These are phyloP conservation scores for Monosporascus sp. DNA, from an alignment of 2,329 filamentous ascomycete species.

Conservation along the genomic window DNA sequence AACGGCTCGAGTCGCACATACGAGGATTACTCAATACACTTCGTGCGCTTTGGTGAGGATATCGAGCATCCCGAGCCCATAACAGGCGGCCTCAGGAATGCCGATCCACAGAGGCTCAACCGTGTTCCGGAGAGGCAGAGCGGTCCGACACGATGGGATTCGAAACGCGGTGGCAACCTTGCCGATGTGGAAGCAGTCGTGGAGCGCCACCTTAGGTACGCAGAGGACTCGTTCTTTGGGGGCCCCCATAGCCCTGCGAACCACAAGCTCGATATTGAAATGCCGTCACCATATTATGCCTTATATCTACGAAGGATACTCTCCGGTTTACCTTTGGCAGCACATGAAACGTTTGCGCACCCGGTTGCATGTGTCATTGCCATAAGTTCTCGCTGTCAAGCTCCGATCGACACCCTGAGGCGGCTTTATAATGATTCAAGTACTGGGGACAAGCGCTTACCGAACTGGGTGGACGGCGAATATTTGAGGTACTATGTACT, in stretches of 20 bases:
- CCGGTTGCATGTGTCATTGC: constrained; percentile 92
- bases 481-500: constrained; percentile 95
- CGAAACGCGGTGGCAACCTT: constrained; percentile 38
- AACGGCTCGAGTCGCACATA: constrained; percentile 75
- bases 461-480: constrained; percentile 83
- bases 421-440: constrained; percentile 82
- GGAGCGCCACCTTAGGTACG: constrained; percentile 70
- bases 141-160: constrained; percentile 8
- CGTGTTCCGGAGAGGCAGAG: constrained; percentile 21
- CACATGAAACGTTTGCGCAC: constrained; percentile 91
- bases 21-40: constrained; percentile 87
- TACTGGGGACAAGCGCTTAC: constrained; percentile 66
- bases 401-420: constrained; percentile 81
- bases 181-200: constrained; percentile 74
- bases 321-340: constrained; percentile 69
- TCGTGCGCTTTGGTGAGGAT: constrained; percentile 64
- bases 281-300: constrained; percentile 74
- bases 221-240: constrained; percentile 54
- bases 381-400: constrained; percentile 80
- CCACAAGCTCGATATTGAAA: constrained; percentile 40
- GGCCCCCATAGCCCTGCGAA: constrained; percentile 33
- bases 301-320: constrained; percentile 79
- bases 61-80: constrained; percentile 45
- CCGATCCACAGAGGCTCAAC: constrained; percentile 18
- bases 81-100: constrained; percentile 27